Evolutionary conservation across 2,329 filamentous ascomycete genomes (phyloP).

Genomic region (Lachnellula arida): DNA sequence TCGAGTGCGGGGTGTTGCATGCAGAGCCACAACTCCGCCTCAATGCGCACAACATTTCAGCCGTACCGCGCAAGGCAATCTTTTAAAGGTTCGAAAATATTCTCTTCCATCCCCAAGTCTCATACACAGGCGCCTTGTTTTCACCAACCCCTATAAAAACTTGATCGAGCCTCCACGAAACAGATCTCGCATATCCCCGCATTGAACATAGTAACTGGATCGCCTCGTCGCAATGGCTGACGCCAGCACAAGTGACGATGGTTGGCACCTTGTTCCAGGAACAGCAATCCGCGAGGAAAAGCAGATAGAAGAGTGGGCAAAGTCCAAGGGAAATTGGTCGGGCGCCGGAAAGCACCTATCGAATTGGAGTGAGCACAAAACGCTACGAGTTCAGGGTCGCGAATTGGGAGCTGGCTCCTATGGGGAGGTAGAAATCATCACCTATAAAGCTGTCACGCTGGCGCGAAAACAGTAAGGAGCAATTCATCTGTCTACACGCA

Average conservation of each 20-base stretch:
- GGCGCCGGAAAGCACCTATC: slow-evolving; percentile 22
- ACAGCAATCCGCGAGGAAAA: slow-evolving; percentile 18
- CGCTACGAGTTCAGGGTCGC: slow-evolving; percentile 21
- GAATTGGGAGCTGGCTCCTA: slow-evolving; percentile 41
- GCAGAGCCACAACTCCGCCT: neutral
- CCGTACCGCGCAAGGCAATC: neutral
- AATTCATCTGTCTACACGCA: slow-evolving; percentile 10
- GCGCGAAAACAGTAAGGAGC: slow-evolving; percentile 38
- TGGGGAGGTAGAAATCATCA: slow-evolving; percentile 42
- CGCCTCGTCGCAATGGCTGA: neutral
- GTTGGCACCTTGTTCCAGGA: slow-evolving; percentile 22
- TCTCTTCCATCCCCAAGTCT: neutral
- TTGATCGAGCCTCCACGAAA: neutral
- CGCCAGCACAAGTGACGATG: slow-evolving; percentile 8
- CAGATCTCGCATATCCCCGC: neutral
- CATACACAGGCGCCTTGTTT: neutral
- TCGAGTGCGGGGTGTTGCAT: neutral
- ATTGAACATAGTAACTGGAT: neutral
- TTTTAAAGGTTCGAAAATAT: neutral
- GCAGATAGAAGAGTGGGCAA: slow-evolving; percentile 24
- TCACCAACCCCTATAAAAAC: neutral
- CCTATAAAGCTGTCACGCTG: slow-evolving; percentile 36
- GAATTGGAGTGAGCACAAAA: slow-evolving; percentile 15
- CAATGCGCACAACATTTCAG: neutral
- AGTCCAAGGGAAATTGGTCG: slow-evolving; percentile 21